Conservation (phyloP, 768 basidiomycete species). For the Psilocybe sp. region DNA sequence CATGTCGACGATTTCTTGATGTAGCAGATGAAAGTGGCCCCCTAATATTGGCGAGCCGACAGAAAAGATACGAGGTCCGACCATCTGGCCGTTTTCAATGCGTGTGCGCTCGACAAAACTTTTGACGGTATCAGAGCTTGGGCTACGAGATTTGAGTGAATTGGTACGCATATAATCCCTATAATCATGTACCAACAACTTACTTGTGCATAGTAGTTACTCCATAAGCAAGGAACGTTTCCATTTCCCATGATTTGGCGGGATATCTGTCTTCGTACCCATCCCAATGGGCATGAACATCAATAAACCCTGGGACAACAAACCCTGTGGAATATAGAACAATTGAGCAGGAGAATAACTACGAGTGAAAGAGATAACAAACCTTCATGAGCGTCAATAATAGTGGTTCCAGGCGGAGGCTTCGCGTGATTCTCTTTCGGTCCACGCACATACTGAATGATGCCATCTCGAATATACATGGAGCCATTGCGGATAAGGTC, state of each 20-base stretch:
- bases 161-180: no score
- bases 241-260: slow-evolving; percentile 70
- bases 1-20: slow-evolving; percentile 63
- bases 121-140: slow-evolving; percentile 59
- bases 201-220: slow-evolving; percentile 79
- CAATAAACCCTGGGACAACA: slow-evolving; percentile 70
- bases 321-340: slow-evolving; percentile 39
- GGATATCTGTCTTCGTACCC: slow-evolving; percentile 54
- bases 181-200: no score
- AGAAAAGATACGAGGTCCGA: slow-evolving; percentile 73
- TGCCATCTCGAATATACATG: slow-evolving; percentile 51
- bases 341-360: neutral
- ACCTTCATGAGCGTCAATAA: slow-evolving; percentile 65
- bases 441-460: slow-evolving; percentile 44
- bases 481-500: slow-evolving; percentile 56
- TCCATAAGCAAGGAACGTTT: slow-evolving; percentile 74
- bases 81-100: slow-evolving; percentile 63
- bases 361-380: slow-evolving; percentile 11
- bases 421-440: slow-evolving; percentile 29
- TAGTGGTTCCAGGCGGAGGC: slow-evolving; percentile 36
- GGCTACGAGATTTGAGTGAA: no score
- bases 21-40: slow-evolving; percentile 38
- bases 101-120: slow-evolving; percentile 66
- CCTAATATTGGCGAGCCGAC: slow-evolving; percentile 68
- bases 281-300: slow-evolving; percentile 74